phyloP scores from a whole-genome alignment of 768 basidiomycete species.

The Infundibulicybe gibba region DNA sequence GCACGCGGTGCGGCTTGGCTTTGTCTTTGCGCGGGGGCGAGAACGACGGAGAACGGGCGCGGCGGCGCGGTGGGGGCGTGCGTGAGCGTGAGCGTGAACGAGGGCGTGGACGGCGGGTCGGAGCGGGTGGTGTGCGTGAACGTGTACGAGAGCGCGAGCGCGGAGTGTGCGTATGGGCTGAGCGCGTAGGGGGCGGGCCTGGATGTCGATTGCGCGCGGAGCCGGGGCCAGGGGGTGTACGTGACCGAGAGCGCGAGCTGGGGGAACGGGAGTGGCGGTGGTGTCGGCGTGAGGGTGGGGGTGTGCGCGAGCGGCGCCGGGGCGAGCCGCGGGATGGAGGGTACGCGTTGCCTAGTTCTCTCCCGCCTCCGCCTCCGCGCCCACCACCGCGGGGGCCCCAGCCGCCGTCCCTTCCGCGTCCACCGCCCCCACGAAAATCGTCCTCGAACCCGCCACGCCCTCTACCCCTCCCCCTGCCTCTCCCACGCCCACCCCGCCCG shows the following conservation, averaged over 20 bases:
- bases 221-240: too few species aligned
- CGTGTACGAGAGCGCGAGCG: too few species aligned
- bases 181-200: too few species aligned
- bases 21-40: conserved; percentile 45
- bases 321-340: not conserved
- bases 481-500: conserved; percentile 46
- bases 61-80: conserved; percentile 28
- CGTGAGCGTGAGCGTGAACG: conserved; percentile 45
- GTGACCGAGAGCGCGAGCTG: too few species aligned
- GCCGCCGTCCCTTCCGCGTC: conserved; percentile 58
- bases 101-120: conserved; percentile 25
- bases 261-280: too few species aligned
- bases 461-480: conserved; percentile 58
- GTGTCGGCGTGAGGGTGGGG: too few species aligned
- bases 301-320: not conserved
- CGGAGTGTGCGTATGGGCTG: too few species aligned
- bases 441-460: conserved; percentile 46
- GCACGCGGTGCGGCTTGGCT: conserved; percentile 24
- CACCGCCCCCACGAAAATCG: conserved; percentile 37
- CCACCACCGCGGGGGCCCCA: conserved; percentile 70
- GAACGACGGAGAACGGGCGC: conserved; percentile 43
- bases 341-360: conserved; percentile 6
- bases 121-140: conserved; percentile 37
- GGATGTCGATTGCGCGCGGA: too few species aligned
- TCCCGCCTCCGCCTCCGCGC: conserved; percentile 27